These are phyloP conservation scores for Populus hybrid DNA, from an alignment of 441 rosid species.

Conservation along the genomic window DNA sequence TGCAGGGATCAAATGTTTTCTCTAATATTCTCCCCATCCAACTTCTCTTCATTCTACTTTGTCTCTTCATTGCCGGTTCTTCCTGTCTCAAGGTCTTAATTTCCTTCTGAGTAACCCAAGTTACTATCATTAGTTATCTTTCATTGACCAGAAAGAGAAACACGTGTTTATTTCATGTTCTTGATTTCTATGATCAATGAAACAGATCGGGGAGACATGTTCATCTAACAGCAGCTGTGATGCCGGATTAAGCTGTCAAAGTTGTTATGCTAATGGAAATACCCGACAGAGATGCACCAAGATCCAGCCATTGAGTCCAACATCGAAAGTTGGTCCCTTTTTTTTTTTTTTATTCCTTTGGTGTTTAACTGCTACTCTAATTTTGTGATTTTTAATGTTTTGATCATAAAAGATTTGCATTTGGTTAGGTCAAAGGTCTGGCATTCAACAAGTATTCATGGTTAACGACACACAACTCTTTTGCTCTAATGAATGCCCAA, in stretches of 20 bases:
- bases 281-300: slow-evolving; percentile 75
- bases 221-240: slow-evolving; percentile 55
- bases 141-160: neutral
- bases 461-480: slow-evolving; percentile 91
- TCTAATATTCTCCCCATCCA: slow-evolving; percentile 13
- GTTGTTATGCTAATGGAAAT: slow-evolving; percentile 62
- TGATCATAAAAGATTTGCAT: slow-evolving; percentile 19
- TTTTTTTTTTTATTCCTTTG: neutral
- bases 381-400: neutral
- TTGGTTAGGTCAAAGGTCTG: slow-evolving; percentile 69
- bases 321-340: slow-evolving; percentile 50
- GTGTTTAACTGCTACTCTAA: neutral
- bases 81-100: slow-evolving; percentile 47
- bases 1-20: slow-evolving; percentile 34
- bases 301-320: slow-evolving; percentile 60
- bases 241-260: slow-evolving; percentile 69
- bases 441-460: slow-evolving; percentile 85
- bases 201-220: slow-evolving; percentile 84
- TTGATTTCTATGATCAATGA: neutral
- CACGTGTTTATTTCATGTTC: neutral
- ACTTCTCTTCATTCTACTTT: slow-evolving; percentile 30
- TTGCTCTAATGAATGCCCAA: slow-evolving; percentile 40
- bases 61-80: slow-evolving; percentile 31
- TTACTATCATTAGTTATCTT: neutral
- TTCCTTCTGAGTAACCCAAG: neutral